These are phyloP conservation scores for Diaporthe vaccinii DNA, from an alignment of 2,329 filamentous ascomycete species.

Conservation along the genomic window DNA sequence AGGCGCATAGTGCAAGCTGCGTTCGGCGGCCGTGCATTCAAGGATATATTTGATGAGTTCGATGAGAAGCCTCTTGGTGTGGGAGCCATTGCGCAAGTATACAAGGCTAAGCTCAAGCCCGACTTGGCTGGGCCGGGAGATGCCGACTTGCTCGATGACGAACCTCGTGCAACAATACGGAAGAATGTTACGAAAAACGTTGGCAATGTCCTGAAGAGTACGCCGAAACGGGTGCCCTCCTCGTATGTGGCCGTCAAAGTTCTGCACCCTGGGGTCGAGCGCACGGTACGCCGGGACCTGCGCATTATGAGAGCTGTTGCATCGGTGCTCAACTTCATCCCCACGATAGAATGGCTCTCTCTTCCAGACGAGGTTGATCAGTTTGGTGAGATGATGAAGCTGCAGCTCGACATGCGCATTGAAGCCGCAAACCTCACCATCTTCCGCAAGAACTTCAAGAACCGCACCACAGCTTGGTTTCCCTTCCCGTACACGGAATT, in stretches of 20 bases:
- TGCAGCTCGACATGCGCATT: constrained; percentile 96
- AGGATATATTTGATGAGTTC: constrained; percentile 97
- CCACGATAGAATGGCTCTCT: constrained; percentile 97
- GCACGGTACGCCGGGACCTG: constrained; percentile 89
- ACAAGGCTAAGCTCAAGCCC: constrained; percentile 91
- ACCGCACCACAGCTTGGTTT: constrained; percentile 94
- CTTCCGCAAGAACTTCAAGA: constrained; percentile 91
- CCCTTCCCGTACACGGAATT: constrained; percentile 94
- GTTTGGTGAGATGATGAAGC: constrained; percentile 98
- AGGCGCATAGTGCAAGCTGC: constrained; percentile 84
- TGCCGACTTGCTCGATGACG: constrained; percentile 64
- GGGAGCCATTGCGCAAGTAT: constrained; percentile 97
- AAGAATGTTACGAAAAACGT: constrained; percentile 84
- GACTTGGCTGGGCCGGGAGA: constrained; percentile 76
- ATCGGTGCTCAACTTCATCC: constrained; percentile 83
- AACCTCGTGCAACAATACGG: constrained; percentile 60
- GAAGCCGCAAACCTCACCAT: constrained; percentile 90
- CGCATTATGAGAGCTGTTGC: constrained; percentile 97
- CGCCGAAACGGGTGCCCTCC: constrained; percentile 87
- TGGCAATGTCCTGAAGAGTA: constrained; percentile 87
- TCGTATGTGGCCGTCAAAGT: constrained; percentile 97
- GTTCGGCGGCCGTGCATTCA: constrained; percentile 83
- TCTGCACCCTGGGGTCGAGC: constrained; percentile 90
- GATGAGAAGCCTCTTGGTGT: constrained; percentile 90
- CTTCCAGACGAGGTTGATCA: constrained; percentile 93